These are phyloP conservation scores for Aquilaria malaccensis DNA, from an alignment of 345 rosid genomes.

Conservation along the genomic window DNA sequence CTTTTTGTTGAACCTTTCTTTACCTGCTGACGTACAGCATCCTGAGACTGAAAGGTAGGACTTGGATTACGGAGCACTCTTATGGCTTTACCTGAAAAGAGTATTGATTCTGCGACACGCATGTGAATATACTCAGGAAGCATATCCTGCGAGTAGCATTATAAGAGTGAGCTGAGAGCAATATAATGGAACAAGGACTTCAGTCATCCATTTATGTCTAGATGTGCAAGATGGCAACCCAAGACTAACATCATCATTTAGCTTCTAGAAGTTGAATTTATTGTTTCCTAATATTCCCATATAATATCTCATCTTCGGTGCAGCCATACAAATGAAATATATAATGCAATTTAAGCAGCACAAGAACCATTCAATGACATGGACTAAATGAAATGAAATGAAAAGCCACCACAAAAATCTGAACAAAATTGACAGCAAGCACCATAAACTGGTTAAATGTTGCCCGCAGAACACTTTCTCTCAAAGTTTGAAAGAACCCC, in stretches of 20 bases:
- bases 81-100: conserved; percentile 97
- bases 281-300: too few relatives aligned
- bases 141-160: conserved; percentile 72
- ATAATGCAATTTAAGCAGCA: too few relatives aligned
- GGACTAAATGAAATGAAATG: neutral
- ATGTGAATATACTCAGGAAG: conserved; percentile 83
- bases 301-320: too few relatives aligned
- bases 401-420: neutral
- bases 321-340: too few relatives aligned
- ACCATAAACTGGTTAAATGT: too few relatives aligned
- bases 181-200: neutral
- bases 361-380: too few relatives aligned
- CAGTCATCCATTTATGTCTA: too few relatives aligned
- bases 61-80: conserved; percentile 92
- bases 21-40: conserved; percentile 40
- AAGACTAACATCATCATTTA: too few relatives aligned
- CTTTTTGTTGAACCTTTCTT: conserved; percentile 44
- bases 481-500: too few relatives aligned
- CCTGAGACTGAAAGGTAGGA: conserved; percentile 60
- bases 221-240: too few relatives aligned
- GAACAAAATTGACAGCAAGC: neutral
- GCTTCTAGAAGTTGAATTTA: too few relatives aligned
- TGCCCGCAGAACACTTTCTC: too few relatives aligned
- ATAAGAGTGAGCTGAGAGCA: conserved; percentile 11
- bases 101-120: conserved; percentile 87